Conservation (phyloP, 2,329 filamentous ascomycete genomes). For the Aureobasidium sp. region DNA sequence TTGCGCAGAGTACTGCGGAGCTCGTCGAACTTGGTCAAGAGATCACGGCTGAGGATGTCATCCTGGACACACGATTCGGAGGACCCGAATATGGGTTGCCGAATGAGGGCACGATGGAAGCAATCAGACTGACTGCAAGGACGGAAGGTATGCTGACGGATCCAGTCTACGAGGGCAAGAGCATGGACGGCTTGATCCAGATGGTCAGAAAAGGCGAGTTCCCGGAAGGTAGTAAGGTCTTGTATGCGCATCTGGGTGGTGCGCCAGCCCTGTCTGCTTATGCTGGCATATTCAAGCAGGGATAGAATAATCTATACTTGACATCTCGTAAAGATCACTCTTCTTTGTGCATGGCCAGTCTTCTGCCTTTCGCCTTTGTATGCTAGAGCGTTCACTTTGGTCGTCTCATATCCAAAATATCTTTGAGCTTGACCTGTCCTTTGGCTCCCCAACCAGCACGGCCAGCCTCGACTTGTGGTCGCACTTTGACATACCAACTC, state of each 20-base stretch:
- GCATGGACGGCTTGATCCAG: slow-evolving; percentile 75
- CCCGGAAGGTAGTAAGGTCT: slow-evolving; percentile 63
- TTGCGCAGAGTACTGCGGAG: slow-evolving; percentile 68
- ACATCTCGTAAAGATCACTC: too few species aligned
- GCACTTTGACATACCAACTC: slow-evolving; percentile 81
- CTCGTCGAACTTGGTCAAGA: slow-evolving; percentile 70
- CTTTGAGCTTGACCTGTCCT: slow-evolving; percentile 70
- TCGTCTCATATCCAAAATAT: slow-evolving; percentile 69
- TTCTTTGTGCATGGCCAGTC: neutral
- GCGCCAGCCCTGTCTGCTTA: slow-evolving; percentile 77
- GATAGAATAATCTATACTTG: neutral
- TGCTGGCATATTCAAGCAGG: slow-evolving; percentile 24
- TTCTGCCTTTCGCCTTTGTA: neutral
- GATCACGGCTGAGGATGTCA: slow-evolving; percentile 68
- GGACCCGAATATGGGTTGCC: slow-evolving; percentile 74
- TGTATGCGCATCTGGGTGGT: slow-evolving; percentile 78
- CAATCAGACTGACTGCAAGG: slow-evolving; percentile 72
- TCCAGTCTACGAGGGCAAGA: slow-evolving; percentile 82
- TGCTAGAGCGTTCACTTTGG: neutral
- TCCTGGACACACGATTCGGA: slow-evolving; percentile 72
- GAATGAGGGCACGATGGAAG: slow-evolving; percentile 69
- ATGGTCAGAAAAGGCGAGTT: slow-evolving; percentile 71
- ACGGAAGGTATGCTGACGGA: slow-evolving; percentile 81
- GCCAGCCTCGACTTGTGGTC: slow-evolving; percentile 80
- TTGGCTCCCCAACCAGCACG: slow-evolving; percentile 87